phyloP scores from a whole-genome alignment of 192 early-diverging fungal species.

The Nowakowskiella sp. region DNA sequence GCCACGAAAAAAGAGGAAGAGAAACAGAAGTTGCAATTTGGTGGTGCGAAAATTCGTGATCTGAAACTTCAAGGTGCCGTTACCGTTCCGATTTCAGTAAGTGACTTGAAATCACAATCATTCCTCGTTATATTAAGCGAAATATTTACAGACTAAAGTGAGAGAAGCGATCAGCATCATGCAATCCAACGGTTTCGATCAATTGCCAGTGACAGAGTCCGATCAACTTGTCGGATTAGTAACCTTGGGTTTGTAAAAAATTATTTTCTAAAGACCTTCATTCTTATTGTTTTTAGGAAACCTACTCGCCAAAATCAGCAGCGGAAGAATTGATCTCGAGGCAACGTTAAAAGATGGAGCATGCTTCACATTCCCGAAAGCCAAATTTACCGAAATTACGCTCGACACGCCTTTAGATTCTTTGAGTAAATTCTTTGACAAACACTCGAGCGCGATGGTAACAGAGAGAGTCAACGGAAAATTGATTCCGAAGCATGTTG shows the following conservation, averaged over 20 bases:
- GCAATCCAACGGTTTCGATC: slow-evolving; percentile 86
- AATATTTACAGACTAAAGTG: slow-evolving; percentile 45
- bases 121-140: not conserved
- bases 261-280: not conserved
- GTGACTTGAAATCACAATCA: not conserved
- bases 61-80: slow-evolving; percentile 79
- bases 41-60: slow-evolving; percentile 71
- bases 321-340: slow-evolving; percentile 51
- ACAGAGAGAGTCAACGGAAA: slow-evolving; percentile 56
- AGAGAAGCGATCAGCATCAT: slow-evolving; percentile 81
- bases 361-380: slow-evolving; percentile 74
- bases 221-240: slow-evolving; percentile 73
- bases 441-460: slow-evolving; percentile 81
- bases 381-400: slow-evolving; percentile 82
- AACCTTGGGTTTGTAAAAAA: slow-evolving; percentile 52
- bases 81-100: slow-evolving; percentile 63
- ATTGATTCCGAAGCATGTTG: slow-evolving; percentile 68
- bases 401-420: slow-evolving; percentile 72
- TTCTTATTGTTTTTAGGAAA: slow-evolving; percentile 41
- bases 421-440: slow-evolving; percentile 87
- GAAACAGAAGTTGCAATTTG: slow-evolving; percentile 60
- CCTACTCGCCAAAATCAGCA: slow-evolving; percentile 70
- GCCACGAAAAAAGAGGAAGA: slow-evolving; percentile 56
- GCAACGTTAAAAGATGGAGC: slow-evolving; percentile 59
- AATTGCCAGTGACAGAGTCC: slow-evolving; percentile 75